Base-by-base conservation (phyloP, 495 filamentous ascomycete genomes). In the Platismatia glauca region DNA sequence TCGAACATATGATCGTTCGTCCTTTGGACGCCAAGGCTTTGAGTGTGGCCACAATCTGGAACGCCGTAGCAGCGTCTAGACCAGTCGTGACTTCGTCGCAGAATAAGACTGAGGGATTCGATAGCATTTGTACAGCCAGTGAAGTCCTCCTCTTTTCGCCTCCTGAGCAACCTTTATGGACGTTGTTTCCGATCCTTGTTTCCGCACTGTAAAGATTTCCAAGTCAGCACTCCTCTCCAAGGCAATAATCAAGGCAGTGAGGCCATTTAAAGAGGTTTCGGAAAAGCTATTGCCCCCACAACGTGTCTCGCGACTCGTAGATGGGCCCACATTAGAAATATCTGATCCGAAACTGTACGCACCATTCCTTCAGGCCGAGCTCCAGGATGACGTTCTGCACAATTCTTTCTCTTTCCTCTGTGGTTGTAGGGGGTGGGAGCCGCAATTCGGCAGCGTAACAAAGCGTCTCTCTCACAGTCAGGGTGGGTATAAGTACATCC, bases 61-160 rank as follows among this genome's bases (percentile, higher is more conserved):
- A 90, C n/a, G 88, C 88, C 64, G 82, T 87, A 16, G 86, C 87
- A 11, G 87, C 85, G 73, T 90, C 87, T 15, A 90, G 74, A 0
- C 86, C 87, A 9, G 88, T 89, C 0, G 88, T 91, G 1, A 88
- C 86, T 66, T 91, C 88, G 60, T 91, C 88, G 18, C 88, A 77
- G 67, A 89, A 90, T 12, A 91, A 67, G 9, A 90, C 81, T 18
- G 84, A 89, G 4, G 88, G 87, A 66, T 89, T 91, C 2, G 86
- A 80, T 37, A 91, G 75, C 60, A 90, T 76, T 71, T 90, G 88
- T 29, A 91, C 87, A 15, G 86, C 88, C 63, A 91, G 86, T 61
- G 84, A 87, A 2, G 82, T 84, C 57, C 88, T 78, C 64, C 88
- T 78, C 73, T 89, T 90, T 69, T 90, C 88, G 3, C 88, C 88